These are phyloP conservation scores for Pseudocercospora vitis DNA, from an alignment of 2,329 filamentous ascomycete species.

Conservation along the genomic window DNA sequence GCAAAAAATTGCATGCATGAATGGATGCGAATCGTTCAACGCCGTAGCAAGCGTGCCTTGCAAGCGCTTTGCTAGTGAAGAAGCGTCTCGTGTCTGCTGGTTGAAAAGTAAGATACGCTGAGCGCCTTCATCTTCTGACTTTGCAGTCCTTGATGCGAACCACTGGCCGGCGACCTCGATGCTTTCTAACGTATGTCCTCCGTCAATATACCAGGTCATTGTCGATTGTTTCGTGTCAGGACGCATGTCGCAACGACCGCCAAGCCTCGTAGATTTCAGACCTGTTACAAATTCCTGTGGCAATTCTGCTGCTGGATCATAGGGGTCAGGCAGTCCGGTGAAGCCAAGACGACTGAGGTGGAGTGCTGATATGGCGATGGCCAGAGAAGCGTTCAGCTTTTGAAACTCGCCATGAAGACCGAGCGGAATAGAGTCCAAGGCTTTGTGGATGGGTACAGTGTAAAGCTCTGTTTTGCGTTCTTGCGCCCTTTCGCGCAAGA, in stretches of 20 bases:
- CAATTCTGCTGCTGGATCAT: constrained; percentile 47
- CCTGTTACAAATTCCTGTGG: constrained; percentile 64
- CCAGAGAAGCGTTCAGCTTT: constrained; percentile 62
- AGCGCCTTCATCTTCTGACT: constrained; percentile 21
- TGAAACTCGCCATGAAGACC: constrained; percentile 64
- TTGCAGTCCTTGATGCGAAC: constrained; percentile 58
- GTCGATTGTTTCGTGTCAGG: constrained; percentile 49
- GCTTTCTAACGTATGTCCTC: constrained; percentile 84
- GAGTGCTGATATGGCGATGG: constrained; percentile 58
- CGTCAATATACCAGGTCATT: constrained; percentile 78
- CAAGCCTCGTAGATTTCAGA: constrained; percentile 65
- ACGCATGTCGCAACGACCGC: constrained; percentile 75
- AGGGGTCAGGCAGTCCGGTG: constrained; percentile 43
- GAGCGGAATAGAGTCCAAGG: constrained; percentile 51
- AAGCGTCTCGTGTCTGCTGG: constrained; percentile 80
- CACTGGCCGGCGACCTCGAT: constrained; percentile 73
- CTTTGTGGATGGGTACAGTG: constrained; percentile 52
- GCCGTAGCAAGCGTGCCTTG: constrained; percentile 55
- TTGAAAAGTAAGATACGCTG: constrained; percentile 78
- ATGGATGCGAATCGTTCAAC: constrained; percentile 48
- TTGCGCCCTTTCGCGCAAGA: constrained; percentile 56
- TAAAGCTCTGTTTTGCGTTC: constrained; percentile 52
- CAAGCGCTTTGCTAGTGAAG: constrained; percentile 62
- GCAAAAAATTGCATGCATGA: constrained; percentile 76
- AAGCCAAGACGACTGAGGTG: constrained; percentile 54